A percentile compares a stretch with the other conserved stretches of the same genome.
These are phyloP conservation scores for Canariomyces notabilis DNA, from an alignment of 2,329 filamentous ascomycete genomes.

Conservation along the genomic window DNA sequence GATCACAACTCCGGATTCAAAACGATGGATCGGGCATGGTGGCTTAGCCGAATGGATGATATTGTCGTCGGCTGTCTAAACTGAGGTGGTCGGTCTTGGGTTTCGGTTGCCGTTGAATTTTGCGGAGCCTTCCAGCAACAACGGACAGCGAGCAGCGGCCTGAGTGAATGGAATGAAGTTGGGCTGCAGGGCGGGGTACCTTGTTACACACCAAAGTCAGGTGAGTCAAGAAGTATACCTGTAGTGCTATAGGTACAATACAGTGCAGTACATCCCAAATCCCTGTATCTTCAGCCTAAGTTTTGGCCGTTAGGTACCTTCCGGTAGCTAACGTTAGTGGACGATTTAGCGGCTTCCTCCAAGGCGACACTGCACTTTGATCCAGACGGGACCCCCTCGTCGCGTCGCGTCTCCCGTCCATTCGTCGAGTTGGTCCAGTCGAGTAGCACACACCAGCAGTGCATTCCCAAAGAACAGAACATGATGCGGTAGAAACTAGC, in stretches of 20 bases:
- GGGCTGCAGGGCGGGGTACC: constrained; percentile 10
- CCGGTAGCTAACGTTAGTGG: too few relatives aligned
- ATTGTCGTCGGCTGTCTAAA: constrained; percentile 26
- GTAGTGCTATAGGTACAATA: too few relatives aligned
- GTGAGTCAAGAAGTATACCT: constrained; percentile 8
- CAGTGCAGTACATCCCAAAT: too few relatives aligned
- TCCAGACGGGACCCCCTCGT: too few relatives aligned
- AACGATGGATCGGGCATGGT: constrained; percentile 43
- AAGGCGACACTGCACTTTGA: constrained; percentile 2
- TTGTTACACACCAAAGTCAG: not conserved
- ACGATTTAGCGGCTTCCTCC: too few relatives aligned
- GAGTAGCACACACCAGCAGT: not conserved
- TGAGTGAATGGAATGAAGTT: constrained; percentile 1
- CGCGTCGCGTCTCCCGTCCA: constrained; percentile 10
- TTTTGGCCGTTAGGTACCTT: too few relatives aligned
- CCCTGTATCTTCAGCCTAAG: too few relatives aligned
- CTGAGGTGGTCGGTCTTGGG: constrained; percentile 24
- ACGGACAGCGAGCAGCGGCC: constrained; percentile 4
- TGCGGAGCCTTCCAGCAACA: constrained; percentile 25
- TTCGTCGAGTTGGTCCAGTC: not conserved
- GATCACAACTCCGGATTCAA: constrained; percentile 38
- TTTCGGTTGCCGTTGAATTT: constrained; percentile 32
- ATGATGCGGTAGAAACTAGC: not conserved
- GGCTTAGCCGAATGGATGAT: constrained; percentile 38
- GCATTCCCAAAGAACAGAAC: not conserved